These are phyloP conservation scores for Aspergillus sp. DNA, from an alignment of 2,329 filamentous ascomycete genomes.

Conservation along the genomic window DNA sequence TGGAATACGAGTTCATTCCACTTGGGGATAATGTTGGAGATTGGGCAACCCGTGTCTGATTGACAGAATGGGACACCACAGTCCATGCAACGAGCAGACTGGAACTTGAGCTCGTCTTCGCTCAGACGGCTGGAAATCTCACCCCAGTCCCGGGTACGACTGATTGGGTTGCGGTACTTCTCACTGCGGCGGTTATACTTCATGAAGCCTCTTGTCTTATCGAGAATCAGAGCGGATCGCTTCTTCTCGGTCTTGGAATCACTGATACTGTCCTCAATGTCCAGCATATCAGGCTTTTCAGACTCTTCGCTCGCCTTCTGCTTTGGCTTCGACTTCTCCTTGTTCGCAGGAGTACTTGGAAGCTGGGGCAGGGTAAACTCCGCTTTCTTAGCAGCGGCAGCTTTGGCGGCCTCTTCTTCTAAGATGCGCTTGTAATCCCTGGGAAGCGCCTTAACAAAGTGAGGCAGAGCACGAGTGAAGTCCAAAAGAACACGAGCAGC, in stretches of 20 bases:
- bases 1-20: conserved; percentile 80
- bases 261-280: conserved; percentile 86
- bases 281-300: conserved; percentile 64
- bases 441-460: conserved; percentile 88
- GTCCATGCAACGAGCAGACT: conserved; percentile 96
- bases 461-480: conserved; percentile 82
- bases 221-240: conserved; percentile 82
- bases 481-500: conserved; percentile 90
- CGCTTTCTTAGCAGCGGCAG: conserved; percentile 73
- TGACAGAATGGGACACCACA: conserved; percentile 98
- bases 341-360: conserved; percentile 51
- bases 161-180: conserved; percentile 82
- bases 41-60: conserved; percentile 90
- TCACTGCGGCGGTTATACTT: conserved; percentile 88
- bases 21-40: conserved; percentile 95
- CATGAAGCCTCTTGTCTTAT: conserved; percentile 97
- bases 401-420: conserved; percentile 76
- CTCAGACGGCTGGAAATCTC: conserved; percentile 81
- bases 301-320: conserved; percentile 53
- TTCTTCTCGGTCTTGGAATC: conserved; percentile 82
- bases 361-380: conserved; percentile 75
- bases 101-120: conserved; percentile 94
- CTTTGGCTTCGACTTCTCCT: conserved; percentile 47
- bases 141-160: conserved; percentile 84
- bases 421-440: conserved; percentile 95